Conservation (phyloP, 495 filamentous ascomycete species). For the Stereocaulon alpinum region DNA sequence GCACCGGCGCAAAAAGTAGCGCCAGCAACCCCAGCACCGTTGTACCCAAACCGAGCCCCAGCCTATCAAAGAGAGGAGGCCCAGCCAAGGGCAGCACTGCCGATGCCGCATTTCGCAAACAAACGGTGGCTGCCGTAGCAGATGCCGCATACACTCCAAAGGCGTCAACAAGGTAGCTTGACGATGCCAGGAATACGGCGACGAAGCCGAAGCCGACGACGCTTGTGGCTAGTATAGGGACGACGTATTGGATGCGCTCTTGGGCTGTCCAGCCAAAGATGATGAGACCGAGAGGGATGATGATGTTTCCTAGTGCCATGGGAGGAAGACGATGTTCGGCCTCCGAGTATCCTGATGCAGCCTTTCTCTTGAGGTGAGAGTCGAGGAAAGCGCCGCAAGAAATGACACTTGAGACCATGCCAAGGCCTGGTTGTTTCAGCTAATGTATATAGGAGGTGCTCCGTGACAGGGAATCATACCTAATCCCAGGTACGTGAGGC, state of each 20-base stretch:
- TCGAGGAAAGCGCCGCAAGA: constrained; percentile 19
- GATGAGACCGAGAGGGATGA: constrained; percentile 22
- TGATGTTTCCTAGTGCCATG: not conserved
- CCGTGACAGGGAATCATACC: constrained; percentile 16
- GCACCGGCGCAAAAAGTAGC: constrained; percentile 38
- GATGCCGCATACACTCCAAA: constrained; percentile 38
- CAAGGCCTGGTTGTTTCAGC: too few species aligned
- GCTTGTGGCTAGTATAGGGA: constrained; percentile 24
- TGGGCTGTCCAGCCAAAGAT: constrained; percentile 26
- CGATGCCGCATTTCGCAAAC: not conserved
- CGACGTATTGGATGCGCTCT: constrained; percentile 24
- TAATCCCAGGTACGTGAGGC: constrained; percentile 47
- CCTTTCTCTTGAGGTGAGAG: too few species aligned
- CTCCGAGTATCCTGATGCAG: too few species aligned
- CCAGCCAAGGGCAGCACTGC: constrained; percentile 33
- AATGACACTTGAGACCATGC: too few species aligned
- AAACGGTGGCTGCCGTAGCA: not conserved
- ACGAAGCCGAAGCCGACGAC: constrained; percentile 18
- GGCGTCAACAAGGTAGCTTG: constrained; percentile 50
- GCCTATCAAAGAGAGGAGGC: constrained; percentile 38
- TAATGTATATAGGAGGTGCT: too few species aligned
- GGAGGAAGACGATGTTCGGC: constrained; percentile 2
- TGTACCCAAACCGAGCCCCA: constrained; percentile 52
- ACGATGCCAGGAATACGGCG: constrained; percentile 36
- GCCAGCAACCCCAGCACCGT: constrained; percentile 46